phyloP scores from a whole-genome alignment of 768 basidiomycete species.

The Mycena leptocephala region DNA sequence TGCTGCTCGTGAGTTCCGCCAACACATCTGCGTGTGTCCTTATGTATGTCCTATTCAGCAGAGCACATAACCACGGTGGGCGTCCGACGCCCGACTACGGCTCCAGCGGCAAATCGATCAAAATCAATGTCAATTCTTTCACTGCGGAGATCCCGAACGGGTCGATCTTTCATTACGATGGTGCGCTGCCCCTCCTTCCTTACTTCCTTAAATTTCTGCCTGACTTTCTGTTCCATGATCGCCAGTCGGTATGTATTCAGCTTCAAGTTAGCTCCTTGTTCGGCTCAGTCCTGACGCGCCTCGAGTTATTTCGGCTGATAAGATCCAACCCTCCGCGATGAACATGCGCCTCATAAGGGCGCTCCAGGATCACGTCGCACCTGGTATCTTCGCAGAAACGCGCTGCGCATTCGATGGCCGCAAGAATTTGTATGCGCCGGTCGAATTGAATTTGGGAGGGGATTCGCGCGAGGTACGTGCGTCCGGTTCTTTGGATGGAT shows the following conservation, averaged over 20 bases:
- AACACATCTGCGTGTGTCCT: neutral
- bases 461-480: conserved; percentile 53
- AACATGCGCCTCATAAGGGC: conserved; percentile 66
- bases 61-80: conserved; percentile 66
- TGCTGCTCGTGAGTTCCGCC: neutral
- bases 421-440: conserved; percentile 71
- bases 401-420: conserved; percentile 71
- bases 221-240: neutral
- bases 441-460: conserved; percentile 53
- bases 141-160: conserved; percentile 62
- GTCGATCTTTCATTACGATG: conserved; percentile 83
- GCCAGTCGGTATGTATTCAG: neutral
- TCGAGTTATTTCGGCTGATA: conserved; percentile 69
- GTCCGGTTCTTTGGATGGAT: too few species aligned
- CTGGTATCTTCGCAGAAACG: conserved; percentile 63
- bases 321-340: conserved; percentile 61
- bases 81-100: conserved; percentile 73
- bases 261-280: neutral
- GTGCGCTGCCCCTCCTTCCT: conserved; percentile 50
- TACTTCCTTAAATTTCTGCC: neutral
- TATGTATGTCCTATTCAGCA: neutral
- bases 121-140: conserved; percentile 68
- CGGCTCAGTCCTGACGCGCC: neutral
- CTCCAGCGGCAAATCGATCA: conserved; percentile 60
- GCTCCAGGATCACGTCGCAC: conserved; percentile 62